These are phyloP conservation scores for Epichloe typhina DNA, from an alignment of 2,329 filamentous ascomycete species.

Conservation along the genomic window DNA sequence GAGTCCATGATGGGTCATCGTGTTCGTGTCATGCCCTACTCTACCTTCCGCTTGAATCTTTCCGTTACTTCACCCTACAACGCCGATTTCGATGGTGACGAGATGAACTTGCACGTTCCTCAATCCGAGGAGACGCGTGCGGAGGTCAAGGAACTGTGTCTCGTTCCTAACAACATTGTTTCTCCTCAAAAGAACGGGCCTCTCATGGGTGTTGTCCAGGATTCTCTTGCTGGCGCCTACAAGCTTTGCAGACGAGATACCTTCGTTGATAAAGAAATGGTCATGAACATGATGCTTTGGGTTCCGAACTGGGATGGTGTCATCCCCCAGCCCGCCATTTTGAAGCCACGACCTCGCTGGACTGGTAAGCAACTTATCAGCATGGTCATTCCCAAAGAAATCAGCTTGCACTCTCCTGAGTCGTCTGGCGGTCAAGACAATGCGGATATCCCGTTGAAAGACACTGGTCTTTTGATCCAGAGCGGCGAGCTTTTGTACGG, in stretches of 20 bases:
- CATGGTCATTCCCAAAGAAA: conserved; percentile 75
- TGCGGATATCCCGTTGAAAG: conserved; percentile 50
- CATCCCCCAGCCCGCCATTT: conserved; percentile 82
- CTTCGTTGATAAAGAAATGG: conserved; percentile 77
- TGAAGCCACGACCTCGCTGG: conserved; percentile 88
- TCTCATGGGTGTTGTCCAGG: conserved; percentile 98
- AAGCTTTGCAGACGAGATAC: conserved; percentile 90
- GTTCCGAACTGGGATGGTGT: conserved; percentile 95
- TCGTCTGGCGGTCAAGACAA: conserved; percentile 21
- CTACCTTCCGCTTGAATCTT: conserved; percentile 92
- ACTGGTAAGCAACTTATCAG: conserved; percentile 97
- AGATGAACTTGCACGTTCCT: conserved; percentile 99
- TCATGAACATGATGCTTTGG: conserved; percentile 97
- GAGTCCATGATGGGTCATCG: conserved; percentile 99
- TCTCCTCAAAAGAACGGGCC: conserved; percentile 94
- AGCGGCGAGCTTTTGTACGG: conserved; percentile 85
- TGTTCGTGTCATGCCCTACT: conserved; percentile 96
- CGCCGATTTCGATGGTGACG: conserved; percentile 98
- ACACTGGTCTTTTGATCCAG: conserved; percentile 71
- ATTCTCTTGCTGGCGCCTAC: conserved; percentile 91
- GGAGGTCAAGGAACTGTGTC: conserved; percentile 84
- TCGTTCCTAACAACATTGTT: conserved; percentile 97
- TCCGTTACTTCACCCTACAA: conserved; percentile 99
- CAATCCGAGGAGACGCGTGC: conserved; percentile 95
- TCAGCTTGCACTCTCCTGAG: conserved; percentile 64